phyloP scores from a whole-genome alignment of 202 grass and related monocot genomes.

The Hordeum pubiflorum region DNA sequence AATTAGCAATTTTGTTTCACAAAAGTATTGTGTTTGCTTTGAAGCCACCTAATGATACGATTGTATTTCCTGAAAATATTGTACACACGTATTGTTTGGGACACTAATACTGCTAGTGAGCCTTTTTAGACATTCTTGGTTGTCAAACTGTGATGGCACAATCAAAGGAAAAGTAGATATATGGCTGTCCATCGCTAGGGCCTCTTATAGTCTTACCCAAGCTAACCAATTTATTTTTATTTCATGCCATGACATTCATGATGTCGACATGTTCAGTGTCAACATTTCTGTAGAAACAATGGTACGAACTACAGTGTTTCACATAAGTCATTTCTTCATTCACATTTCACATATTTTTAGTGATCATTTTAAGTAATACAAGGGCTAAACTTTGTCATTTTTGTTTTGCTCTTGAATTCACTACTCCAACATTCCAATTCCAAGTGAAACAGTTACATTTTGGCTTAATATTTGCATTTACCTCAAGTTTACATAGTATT shows the following conservation, averaged over 20 bases:
- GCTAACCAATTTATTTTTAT: not conserved
- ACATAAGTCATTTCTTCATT: not conserved
- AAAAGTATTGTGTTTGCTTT: not conserved
- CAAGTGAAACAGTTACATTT: not conserved
- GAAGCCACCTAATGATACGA: not conserved
- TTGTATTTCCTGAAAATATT: not conserved
- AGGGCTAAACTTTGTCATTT: not conserved
- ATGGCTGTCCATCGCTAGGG: not conserved
- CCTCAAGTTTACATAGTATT: not conserved
- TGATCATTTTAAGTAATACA: not conserved
- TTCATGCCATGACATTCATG: not conserved
- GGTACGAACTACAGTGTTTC: not conserved
- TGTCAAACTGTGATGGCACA: not conserved
- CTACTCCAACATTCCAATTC: not conserved
- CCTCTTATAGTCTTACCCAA: not conserved
- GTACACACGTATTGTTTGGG: not conserved
- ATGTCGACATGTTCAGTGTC: not conserved
- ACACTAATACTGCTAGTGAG: not conserved
- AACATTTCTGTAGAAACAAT: not conserved
- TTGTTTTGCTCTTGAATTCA: not conserved
- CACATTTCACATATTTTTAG: not conserved
- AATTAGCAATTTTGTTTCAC: not conserved
- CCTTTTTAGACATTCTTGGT: not conserved
- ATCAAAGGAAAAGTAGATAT: not conserved
- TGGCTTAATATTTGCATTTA: not conserved